Evolutionary conservation across 2,329 filamentous ascomycete species (phyloP), one percentile per base, ranked within the genome.

Genomic region (Ceratocystis harringtonii): DNA sequence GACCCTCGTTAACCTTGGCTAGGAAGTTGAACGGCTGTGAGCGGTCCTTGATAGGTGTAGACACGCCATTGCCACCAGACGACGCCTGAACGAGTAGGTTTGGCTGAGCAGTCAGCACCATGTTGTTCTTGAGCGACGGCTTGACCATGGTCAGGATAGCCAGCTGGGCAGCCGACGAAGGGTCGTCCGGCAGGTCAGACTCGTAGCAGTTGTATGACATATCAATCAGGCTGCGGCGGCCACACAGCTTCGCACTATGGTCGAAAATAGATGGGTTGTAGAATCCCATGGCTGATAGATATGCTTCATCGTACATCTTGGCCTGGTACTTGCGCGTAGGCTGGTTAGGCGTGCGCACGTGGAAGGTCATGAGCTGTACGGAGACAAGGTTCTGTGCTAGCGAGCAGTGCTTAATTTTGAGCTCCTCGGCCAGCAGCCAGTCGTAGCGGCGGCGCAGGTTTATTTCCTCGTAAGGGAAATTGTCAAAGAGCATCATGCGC

Each of bases 401-500:
- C 2, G 91, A 96, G 74, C 90, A 95, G 72, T 90, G 87, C 73
- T 91, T 95, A 70, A 88, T 89, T 78, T 99, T 99, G 67, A 99
- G 79, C 77, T 99, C 94, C 75, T 99, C 94, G 1, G 92, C 92
- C 28, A 99, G 80, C 45, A 97, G 76, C 70, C 92, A 96, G 73
- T 99, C 94, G 72, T 96, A 95, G 61, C 94, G 84, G 64, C 91
- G 83, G 74, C 85, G 86, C 32, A 99, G 79, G 72, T 99, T 96
- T 76, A 99, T 95, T 22, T 96, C 92, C 61, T 88, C 83, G 73
- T 99, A 99, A 4, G 95, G 92, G 71, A 99, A 96, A 71, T 94
- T 88, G 74, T 96, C 92, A 75, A 88, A 91, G 1, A 99, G 83
- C 88, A 97, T 91, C 92, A 97, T 97, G 76, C 94, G 96, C 73